Conservation (phyloP, 306 rosid genomes). For the Adenanthera pavonina region DNA sequence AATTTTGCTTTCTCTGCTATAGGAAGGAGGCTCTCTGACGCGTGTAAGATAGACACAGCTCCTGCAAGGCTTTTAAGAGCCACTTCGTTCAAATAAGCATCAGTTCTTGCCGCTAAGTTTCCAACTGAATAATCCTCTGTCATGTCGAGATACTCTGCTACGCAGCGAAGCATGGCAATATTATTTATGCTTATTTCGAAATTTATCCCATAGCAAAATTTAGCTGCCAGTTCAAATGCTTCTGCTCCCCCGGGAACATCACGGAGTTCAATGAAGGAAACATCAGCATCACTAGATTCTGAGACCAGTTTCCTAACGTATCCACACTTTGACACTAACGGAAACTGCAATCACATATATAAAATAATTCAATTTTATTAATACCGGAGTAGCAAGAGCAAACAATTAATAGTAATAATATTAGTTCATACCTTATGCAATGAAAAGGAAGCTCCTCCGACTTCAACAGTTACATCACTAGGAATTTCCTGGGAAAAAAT, state of each 20-base stretch:
- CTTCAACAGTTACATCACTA: conserved; percentile 74
- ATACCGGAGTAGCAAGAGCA: not conserved
- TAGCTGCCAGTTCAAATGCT: conserved; percentile 86
- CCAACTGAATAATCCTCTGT: conserved; percentile 78
- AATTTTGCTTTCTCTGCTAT: conserved; percentile 77
- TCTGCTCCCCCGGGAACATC: conserved; percentile 87
- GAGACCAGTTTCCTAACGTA: conserved; percentile 70
- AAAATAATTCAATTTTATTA: conserved; percentile 20
- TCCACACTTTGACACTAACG: conserved; percentile 82
- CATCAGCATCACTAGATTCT: conserved; percentile 69
- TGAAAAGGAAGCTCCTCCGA: conserved; percentile 74
- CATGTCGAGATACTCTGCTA: conserved; percentile 89
- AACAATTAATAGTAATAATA: not conserved
- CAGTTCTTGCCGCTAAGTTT: conserved; percentile 76
- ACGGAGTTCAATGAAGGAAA: conserved; percentile 61
- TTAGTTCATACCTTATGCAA: conserved; percentile 76
- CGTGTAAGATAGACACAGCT: conserved; percentile 67
- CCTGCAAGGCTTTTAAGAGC: conserved; percentile 72
- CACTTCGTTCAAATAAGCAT: conserved; percentile 79
- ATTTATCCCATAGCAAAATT: conserved; percentile 87
- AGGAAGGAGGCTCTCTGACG: conserved; percentile 67
- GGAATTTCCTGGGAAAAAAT: conserved; percentile 90
- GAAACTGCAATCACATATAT: conserved; percentile 64
- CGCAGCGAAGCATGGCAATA: conserved; percentile 74
- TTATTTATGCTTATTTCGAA: conserved; percentile 78